Conservation (phyloP, 192 early-diverging fungal species). For the Coemansia asiatica region DNA sequence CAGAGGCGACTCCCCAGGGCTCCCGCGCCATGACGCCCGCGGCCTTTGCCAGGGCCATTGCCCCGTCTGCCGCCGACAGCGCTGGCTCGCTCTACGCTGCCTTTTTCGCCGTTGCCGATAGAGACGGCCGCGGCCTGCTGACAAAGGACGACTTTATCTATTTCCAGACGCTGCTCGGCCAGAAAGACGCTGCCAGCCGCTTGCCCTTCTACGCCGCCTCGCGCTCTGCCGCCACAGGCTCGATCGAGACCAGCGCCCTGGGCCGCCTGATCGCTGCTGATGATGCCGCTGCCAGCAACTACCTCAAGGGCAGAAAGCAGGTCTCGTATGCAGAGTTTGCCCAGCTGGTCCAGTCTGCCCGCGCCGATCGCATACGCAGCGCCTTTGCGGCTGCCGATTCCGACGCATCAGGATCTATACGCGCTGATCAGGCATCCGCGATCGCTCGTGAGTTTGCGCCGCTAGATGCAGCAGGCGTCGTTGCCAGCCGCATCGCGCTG, state of each 20-base stretch:
- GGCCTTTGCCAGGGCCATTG: conserved; percentile 48
- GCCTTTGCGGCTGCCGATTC: conserved; percentile 35
- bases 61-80: conserved; percentile 14
- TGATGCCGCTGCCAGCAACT: conserved; percentile 20
- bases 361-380: conserved; percentile 38
- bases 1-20: conserved; percentile 25
- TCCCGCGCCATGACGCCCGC: conserved; percentile 43
- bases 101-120: conserved; percentile 59
- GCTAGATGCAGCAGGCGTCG: conserved; percentile 20
- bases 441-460: conserved; percentile 38
- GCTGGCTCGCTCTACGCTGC: conserved; percentile 21
- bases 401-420: conserved; percentile 31
- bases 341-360: conserved; percentile 40
- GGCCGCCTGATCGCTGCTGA: conserved; percentile 20
- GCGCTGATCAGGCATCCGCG: conserved; percentile 38
- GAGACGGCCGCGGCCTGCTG: conserved; percentile 34
- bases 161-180: conserved; percentile 55
- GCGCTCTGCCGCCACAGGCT: conserved; percentile 6
- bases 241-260: conserved; percentile 16
- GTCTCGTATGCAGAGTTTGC: conserved; percentile 42
- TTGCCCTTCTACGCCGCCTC: conserved; percentile 53
- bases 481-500: conserved; percentile 36
- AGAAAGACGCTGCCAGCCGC: conserved; percentile 56
- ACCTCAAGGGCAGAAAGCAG: conserved; percentile 24
- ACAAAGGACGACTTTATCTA: conserved; percentile 55